Percentiles rank a stretch among this genome's conserved stretches.
Evolutionary conservation across 768 basidiomycete genomes (phyloP).

Genomic region (Xanthoconium stramineum): DNA sequence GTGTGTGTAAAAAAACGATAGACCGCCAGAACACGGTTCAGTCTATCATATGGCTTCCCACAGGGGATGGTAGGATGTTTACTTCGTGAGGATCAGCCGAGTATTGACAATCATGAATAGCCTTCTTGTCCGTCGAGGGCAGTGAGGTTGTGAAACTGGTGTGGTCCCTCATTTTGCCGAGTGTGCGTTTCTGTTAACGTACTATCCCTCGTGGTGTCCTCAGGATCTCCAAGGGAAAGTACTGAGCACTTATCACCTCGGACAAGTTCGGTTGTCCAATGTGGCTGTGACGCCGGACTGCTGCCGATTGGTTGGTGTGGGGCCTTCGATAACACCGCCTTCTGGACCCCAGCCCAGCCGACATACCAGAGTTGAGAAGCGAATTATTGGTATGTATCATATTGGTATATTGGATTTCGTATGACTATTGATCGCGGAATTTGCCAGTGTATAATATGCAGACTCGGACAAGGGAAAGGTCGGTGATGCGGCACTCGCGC

Average conservation of each 20-base stretch:
- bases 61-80: slow-evolving; percentile 39
- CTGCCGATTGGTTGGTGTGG: slow-evolving; percentile 47
- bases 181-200: slow-evolving; percentile 14
- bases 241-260: slow-evolving; percentile 40
- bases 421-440: slow-evolving; percentile 1
- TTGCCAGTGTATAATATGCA: slow-evolving; percentile 47
- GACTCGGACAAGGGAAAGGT: slow-evolving; percentile 45
- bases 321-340: slow-evolving; percentile 41
- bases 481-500: slow-evolving; percentile 5
- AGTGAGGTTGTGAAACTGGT: slow-evolving; percentile 47
- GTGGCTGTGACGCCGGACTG: slow-evolving; percentile 48
- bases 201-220: neutral
- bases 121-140: slow-evolving; percentile 52
- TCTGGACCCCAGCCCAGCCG: slow-evolving; percentile 45
- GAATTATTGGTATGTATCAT: slow-evolving; percentile 44
- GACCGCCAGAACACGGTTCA: slow-evolving; percentile 44
- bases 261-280: slow-evolving; percentile 46
- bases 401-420: neutral
- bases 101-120: slow-evolving; percentile 27
- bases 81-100: slow-evolving; percentile 2
- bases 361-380: slow-evolving; percentile 50
- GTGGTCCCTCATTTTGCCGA: slow-evolving; percentile 10
- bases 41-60: slow-evolving; percentile 53
- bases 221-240: slow-evolving; percentile 48
- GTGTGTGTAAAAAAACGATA: slow-evolving; percentile 50